Conservation (phyloP, 805 yeast genomes). For the Kluyveromyces lactis region DNA sequence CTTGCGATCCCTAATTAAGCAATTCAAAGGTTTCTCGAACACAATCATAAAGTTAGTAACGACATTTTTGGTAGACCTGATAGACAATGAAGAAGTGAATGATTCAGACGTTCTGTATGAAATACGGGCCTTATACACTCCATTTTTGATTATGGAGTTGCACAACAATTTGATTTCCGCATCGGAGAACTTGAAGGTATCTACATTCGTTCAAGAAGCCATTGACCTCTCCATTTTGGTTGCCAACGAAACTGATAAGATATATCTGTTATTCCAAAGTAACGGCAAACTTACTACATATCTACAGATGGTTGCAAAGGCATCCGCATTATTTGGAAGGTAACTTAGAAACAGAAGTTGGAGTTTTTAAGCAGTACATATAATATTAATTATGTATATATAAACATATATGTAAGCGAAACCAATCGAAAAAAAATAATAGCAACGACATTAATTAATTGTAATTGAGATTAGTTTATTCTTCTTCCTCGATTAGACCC, state of each 20-base stretch:
- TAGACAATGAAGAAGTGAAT: slow-evolving; percentile 15
- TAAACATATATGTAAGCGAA: too few relatives aligned
- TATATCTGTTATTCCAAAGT: slow-evolving; percentile 51
- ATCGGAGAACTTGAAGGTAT: slow-evolving; percentile 25
- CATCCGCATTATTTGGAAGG: slow-evolving; percentile 1
- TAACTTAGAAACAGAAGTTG: not conserved
- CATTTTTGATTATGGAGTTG: slow-evolving; percentile 60
- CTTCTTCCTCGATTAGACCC: slow-evolving; percentile 75
- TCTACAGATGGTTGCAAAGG: slow-evolving; percentile 43
- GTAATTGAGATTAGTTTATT: slow-evolving; percentile 14
- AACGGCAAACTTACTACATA: slow-evolving; percentile 51
- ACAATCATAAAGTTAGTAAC: slow-evolving; percentile 22
- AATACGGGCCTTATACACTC: slow-evolving; percentile 62
- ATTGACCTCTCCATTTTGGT: slow-evolving; percentile 51
- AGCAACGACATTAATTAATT: too few relatives aligned
- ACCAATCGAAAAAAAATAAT: too few relatives aligned
- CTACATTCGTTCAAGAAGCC: slow-evolving; percentile 48
- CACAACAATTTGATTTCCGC: slow-evolving; percentile 47
- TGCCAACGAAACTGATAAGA: slow-evolving; percentile 56
- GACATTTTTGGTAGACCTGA: slow-evolving; percentile 26
- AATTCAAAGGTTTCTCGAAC: slow-evolving; percentile 22
- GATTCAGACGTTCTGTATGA: slow-evolving; percentile 40
- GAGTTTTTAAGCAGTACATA: too few relatives aligned
- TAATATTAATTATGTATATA: too few relatives aligned
- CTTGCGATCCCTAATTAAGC: slow-evolving; percentile 26